A percentile compares a stretch with the other conserved stretches of the same genome.
These are phyloP conservation scores for Curvularia sp. DNA, from an alignment of 2,329 filamentous ascomycete genomes.

Conservation along the genomic window DNA sequence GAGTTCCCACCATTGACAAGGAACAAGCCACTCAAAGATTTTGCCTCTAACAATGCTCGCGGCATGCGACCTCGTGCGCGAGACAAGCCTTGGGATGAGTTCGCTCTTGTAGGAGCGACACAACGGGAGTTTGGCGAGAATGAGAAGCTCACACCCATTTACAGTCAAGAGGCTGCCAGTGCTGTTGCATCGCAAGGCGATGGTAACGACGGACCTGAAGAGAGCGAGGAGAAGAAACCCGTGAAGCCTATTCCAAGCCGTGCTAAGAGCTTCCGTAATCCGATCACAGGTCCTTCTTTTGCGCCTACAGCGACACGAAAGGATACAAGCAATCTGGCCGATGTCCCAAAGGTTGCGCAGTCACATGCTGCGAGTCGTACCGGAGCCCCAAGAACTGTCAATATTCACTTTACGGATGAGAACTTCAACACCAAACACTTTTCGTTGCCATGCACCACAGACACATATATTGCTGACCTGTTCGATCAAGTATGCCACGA, in stretches of 20 bases:
- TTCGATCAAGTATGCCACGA: constrained; percentile 80
- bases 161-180: constrained; percentile 61
- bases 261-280: constrained; percentile 57
- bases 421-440: constrained; percentile 74
- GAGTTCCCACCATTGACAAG: constrained; percentile 82
- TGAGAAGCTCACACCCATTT: constrained; percentile 70
- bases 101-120: constrained; percentile 77
- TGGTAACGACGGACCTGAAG: constrained; percentile 17
- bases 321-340: constrained; percentile 53
- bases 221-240: constrained; percentile 30
- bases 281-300: constrained; percentile 59
- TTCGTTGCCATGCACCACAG: constrained; percentile 77
- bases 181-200: constrained; percentile 33
- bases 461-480: constrained; percentile 83
- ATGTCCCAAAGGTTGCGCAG: constrained; percentile 53
- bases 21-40: constrained; percentile 75
- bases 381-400: constrained; percentile 73
- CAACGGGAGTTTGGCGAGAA: constrained; percentile 73
- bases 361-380: constrained; percentile 61
- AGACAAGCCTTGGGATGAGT: constrained; percentile 81
- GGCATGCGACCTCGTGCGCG: constrained; percentile 69
- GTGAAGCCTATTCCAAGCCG: constrained; percentile 43
- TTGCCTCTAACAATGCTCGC: constrained; percentile 78
- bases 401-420: constrained; percentile 74
- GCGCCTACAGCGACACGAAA: constrained; percentile 55